Conservation (phyloP, 2,329 filamentous ascomycete species). For the Trichoderma sp. region DNA sequence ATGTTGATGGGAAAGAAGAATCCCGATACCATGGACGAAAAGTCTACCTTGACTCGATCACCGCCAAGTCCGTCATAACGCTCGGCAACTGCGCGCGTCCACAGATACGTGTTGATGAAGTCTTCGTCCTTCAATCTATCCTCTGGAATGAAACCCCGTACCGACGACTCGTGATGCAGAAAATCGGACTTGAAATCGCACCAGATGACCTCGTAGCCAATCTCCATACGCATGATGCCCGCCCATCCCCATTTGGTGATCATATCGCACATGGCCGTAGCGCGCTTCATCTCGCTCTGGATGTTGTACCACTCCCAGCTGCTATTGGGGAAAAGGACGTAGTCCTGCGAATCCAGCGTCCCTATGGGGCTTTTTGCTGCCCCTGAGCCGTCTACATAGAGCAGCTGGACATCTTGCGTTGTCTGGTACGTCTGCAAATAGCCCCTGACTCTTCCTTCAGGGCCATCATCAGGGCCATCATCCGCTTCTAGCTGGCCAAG, state of each 20-base stretch:
- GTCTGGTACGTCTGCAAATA: constrained; percentile 69
- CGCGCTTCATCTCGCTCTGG: constrained; percentile 53
- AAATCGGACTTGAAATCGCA: constrained; percentile 58
- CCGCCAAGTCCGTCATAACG: constrained; percentile 50
- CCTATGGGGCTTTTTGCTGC: constrained; percentile 67
- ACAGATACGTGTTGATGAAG: constrained; percentile 42
- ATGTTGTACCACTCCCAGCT: constrained; percentile 28
- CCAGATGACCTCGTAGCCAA: constrained; percentile 70
- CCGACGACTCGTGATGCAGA: constrained; percentile 41
- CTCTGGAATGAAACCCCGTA: constrained; percentile 31
- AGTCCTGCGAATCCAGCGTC: constrained; percentile 68
- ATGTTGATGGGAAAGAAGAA: constrained; percentile 55
- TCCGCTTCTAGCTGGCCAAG: not conserved
- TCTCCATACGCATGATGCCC: constrained; percentile 67
- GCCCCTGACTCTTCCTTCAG: constrained; percentile 42
- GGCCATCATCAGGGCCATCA: not conserved
- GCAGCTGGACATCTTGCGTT: constrained; percentile 56
- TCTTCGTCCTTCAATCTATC: constrained; percentile 27
- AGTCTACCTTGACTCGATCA: constrained; percentile 48
- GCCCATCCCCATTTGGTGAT: constrained; percentile 59
- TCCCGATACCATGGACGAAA: constrained; percentile 53
- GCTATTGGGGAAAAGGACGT: constrained; percentile 53
- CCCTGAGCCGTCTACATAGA: constrained; percentile 71
- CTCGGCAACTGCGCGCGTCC: constrained; percentile 44
- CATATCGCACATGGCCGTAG: constrained; percentile 57